Base-by-base conservation (phyloP, 345 rosid genomes). In the Firmiana major region DNA sequence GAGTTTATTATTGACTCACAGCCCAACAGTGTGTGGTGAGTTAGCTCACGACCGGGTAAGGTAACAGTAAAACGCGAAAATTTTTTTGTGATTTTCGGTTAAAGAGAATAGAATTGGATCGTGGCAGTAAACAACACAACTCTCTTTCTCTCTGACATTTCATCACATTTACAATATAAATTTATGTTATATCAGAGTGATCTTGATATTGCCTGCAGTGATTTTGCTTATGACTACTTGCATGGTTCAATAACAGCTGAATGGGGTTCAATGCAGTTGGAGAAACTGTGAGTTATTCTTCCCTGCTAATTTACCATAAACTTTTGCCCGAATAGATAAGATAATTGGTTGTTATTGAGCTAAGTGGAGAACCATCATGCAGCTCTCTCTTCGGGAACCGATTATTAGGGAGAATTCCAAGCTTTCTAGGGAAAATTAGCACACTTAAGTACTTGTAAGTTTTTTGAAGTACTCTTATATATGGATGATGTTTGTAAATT, bases 171-270 rank as follows among this genome's bases (percentile, higher is more conserved):
- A 26, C 17, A 16, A 45, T 45, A 26, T 48, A 28, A 60, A 48
- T 5, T 59, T 64, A 11, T 19, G 55, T 46, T 3, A 22, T 36
- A 38, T 36, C 5, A 15, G 21, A 69, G n/a, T 48, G 48, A 57
- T 21, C 51, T 65, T 4, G 21, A 55, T 26, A 2, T 68, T 22
- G 77, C 49, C 62, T 84, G 83, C 75, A 90, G 97, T 79, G 92
- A 90, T 83, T 79, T 89, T 63, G 85, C 91, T 34, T 87, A 76
- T 76, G 88, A 90, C 82, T 90, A 83, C 67, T 83, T 91, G 15
- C 75, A 49, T 81, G 93, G 92, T 43, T 81, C 91, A 16, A 81
- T 91, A 19, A 92, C 93, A 65, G 74, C 24, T 62, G 88, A 87
- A 84, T 91, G 92, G 93, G 89, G 87, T 8, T 82, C 90, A 24